Conservation (phyloP, 306 rosid species). For the Ammopiptanthus mongolicus region DNA sequence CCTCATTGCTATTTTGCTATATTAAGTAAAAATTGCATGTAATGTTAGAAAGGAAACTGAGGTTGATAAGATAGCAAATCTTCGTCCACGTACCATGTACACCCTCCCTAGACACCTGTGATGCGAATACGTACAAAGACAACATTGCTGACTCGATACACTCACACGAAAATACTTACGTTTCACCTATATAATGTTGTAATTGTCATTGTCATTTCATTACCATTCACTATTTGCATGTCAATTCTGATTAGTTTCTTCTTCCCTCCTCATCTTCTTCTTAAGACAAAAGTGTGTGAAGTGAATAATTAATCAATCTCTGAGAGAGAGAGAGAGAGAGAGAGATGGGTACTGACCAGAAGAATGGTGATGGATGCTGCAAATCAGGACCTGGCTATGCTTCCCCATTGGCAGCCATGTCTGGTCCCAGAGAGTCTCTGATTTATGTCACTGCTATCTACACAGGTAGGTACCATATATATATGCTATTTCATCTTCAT, state of each 20-base stretch:
- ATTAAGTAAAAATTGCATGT: too few relatives aligned
- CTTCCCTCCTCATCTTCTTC: not conserved
- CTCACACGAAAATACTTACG: too few relatives aligned
- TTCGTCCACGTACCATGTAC: not conserved
- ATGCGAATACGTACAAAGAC: not conserved
- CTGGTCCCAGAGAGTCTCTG: slow-evolving; percentile 77
- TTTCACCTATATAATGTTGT: not conserved
- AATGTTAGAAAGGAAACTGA: too few relatives aligned
- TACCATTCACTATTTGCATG: too few relatives aligned
- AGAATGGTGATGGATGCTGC: slow-evolving; percentile 40
- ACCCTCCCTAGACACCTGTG: not conserved
- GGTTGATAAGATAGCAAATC: too few relatives aligned
- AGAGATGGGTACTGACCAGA: not conserved
- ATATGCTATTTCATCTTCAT: not conserved
- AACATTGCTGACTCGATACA: not conserved
- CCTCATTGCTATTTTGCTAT: too few relatives aligned
- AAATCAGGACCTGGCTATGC: slow-evolving; percentile 80
- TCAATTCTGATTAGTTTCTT: not conserved
- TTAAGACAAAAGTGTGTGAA: not conserved
- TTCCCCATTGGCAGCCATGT: slow-evolving; percentile 71
- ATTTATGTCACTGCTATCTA: slow-evolving; percentile 77
- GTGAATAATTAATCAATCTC: not conserved
- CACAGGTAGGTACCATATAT: slow-evolving; percentile 56
- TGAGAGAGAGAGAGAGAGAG: not conserved
- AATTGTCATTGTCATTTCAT: not conserved